phyloP scores from a whole-genome alignment of 805 yeast species.

The Starmerella sp. region DNA sequence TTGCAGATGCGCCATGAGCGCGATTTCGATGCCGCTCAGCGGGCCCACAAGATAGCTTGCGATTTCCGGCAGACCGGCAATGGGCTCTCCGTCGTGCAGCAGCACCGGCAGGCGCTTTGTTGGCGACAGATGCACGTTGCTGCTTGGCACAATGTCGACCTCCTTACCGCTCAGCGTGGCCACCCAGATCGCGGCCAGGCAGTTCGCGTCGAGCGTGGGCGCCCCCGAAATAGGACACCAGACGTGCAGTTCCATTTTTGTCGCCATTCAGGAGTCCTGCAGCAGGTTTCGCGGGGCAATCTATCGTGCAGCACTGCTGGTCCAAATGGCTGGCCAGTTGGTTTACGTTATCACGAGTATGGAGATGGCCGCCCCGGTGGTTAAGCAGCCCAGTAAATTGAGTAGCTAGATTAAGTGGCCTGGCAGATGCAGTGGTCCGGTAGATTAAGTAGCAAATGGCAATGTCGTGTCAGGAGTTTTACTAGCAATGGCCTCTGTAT shows the following conservation, averaged over 20 bases:
- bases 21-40: slow-evolving; percentile 10
- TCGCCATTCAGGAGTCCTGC: not conserved
- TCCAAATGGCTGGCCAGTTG: too few species aligned
- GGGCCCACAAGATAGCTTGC: slow-evolving; percentile 17
- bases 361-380: too few species aligned
- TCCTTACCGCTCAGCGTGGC: slow-evolving; percentile 11
- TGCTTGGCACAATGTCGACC: slow-evolving; percentile 21
- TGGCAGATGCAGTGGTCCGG: too few species aligned
- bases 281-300: too few species aligned
- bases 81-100: slow-evolving; percentile 8
- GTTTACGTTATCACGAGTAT: not conserved
- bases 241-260: slow-evolving; percentile 26
- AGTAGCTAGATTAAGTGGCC: too few species aligned
- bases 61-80: slow-evolving; percentile 24
- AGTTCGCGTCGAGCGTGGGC: slow-evolving; percentile 26
- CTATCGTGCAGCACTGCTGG: too few species aligned
- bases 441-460: too few species aligned
- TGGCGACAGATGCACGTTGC: slow-evolving; percentile 22
- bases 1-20: slow-evolving; percentile 18
- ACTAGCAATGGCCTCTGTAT: too few species aligned
- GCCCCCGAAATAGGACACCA: slow-evolving; percentile 25
- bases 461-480: too few species aligned
- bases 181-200: slow-evolving; percentile 27
- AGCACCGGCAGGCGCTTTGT: slow-evolving; percentile 25
- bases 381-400: too few species aligned